Evolutionary conservation across 2,329 filamentous ascomycete genomes (phyloP).

Genomic region (Chaetomiaceae sp.): DNA sequence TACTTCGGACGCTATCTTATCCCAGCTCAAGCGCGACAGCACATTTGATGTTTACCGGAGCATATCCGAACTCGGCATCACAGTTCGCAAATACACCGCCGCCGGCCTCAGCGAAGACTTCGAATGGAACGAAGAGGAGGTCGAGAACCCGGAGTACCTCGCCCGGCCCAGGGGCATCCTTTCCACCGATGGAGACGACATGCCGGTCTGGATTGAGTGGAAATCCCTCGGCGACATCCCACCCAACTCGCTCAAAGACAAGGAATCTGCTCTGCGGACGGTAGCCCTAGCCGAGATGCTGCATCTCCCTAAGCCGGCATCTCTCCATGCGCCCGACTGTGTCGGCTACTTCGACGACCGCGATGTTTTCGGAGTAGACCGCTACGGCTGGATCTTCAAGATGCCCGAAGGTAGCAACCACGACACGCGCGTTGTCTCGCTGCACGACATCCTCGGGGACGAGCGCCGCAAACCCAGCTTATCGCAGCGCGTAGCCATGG

Average conservation of each 20-base stretch:
- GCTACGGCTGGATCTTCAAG: constrained; percentile 25
- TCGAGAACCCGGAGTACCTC: constrained; percentile 7
- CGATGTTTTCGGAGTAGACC: constrained; percentile 10
- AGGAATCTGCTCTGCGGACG: constrained; percentile 21
- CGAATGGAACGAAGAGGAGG: constrained; percentile 18
- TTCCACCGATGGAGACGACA: constrained; percentile 7
- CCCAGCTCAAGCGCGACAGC: constrained; percentile 11
- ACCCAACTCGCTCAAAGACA: constrained; percentile 15
- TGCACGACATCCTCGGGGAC: constrained; percentile 20
- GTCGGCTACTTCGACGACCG: constrained; percentile 27
- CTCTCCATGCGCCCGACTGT: constrained; percentile 23
- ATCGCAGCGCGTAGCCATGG: constrained; percentile 21
- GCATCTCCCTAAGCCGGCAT: constrained; percentile 22
- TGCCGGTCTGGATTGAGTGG: constrained; percentile 28
- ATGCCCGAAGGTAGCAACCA: constrained; percentile 18
- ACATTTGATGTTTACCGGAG: background rate
- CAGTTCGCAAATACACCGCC: constrained; percentile 12
- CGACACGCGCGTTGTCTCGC: constrained; percentile 16
- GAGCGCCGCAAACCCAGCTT: constrained; percentile 15
- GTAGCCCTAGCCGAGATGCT: constrained; percentile 27
- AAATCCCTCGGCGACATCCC: constrained; percentile 18
- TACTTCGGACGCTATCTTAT: constrained; percentile 22
- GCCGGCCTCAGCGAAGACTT: constrained; percentile 11
- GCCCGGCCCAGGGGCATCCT: constrained; percentile 21
- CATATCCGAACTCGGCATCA: constrained; percentile 8